A percentile compares a stretch with the other conserved stretches of the same genome.
phyloP scores from a whole-genome alignment of 768 basidiomycete genomes.

The Naganishia vishniacii region DNA sequence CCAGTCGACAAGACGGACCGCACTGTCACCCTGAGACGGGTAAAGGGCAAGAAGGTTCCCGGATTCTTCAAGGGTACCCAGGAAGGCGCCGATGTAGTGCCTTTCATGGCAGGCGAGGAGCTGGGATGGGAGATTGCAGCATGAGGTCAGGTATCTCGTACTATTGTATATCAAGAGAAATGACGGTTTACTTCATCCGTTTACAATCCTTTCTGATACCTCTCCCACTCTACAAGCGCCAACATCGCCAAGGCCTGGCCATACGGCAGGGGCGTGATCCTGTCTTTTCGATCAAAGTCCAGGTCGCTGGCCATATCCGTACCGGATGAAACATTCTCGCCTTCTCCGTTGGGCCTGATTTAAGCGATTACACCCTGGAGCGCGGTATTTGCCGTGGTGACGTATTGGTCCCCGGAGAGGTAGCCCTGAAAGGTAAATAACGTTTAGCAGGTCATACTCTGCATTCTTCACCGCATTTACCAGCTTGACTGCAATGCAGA shows the following conservation, averaged over 20 bases:
- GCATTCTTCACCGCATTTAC: slow-evolving; percentile 11
- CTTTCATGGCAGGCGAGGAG: slow-evolving; percentile 72
- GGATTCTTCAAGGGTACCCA: slow-evolving; percentile 52
- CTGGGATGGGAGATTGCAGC: slow-evolving; percentile 61
- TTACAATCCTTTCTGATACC: slow-evolving; percentile 28
- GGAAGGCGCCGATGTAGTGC: slow-evolving; percentile 22
- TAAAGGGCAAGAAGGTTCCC: slow-evolving; percentile 32
- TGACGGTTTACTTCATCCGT: background rate
- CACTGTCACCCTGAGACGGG: slow-evolving; percentile 41
- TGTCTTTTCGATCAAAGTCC: slow-evolving; percentile 55
- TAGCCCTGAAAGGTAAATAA: slow-evolving; percentile 25
- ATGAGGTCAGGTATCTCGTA: background rate
- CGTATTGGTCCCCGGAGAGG: slow-evolving; percentile 25
- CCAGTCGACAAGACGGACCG: slow-evolving; percentile 33
- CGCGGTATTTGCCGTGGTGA: slow-evolving; percentile 28
- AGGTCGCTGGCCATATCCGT: slow-evolving; percentile 55
- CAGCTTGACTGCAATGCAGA: slow-evolving; percentile 31
- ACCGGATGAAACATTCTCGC: slow-evolving; percentile 55
- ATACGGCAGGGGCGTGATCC: slow-evolving; percentile 60
- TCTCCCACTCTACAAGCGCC: slow-evolving; percentile 53
- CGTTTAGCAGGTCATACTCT: background rate
- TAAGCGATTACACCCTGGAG: slow-evolving; percentile 50
- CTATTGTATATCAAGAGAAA: background rate
- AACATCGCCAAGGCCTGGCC: slow-evolving; percentile 57
- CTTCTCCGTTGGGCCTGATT: slow-evolving; percentile 54